phyloP scores from a whole-genome alignment of 495 filamentous ascomycete species.

The Melanomma pulvis-pyrius region DNA sequence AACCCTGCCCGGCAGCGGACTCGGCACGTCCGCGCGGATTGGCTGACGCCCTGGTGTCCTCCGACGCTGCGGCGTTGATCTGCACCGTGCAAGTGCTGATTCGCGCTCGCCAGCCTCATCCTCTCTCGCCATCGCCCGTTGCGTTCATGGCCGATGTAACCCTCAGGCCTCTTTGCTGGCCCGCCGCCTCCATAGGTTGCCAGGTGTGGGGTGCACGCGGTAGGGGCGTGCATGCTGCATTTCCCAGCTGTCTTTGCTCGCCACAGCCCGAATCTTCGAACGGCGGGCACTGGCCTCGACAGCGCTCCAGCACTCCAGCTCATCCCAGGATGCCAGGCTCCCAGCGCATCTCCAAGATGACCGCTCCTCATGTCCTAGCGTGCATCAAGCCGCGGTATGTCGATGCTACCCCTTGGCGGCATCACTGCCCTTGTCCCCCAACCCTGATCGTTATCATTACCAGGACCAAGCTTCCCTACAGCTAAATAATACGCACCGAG shows the following conservation, averaged over 20 bases:
- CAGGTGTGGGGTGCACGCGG: slow-evolving; percentile 30
- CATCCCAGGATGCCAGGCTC: slow-evolving; percentile 1
- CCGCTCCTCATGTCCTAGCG: slow-evolving; percentile 31
- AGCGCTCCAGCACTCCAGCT: slow-evolving; percentile 9
- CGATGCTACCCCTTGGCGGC: slow-evolving; percentile 34
- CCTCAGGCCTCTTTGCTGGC: slow-evolving; percentile 12
- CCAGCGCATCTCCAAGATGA: slow-evolving; percentile 24
- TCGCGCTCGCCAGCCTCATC: slow-evolving; percentile 12
- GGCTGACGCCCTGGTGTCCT: slow-evolving; percentile 26
- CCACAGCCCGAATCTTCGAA: slow-evolving; percentile 30
- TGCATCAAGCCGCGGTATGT: slow-evolving; percentile 31
- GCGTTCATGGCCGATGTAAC: slow-evolving; percentile 33
- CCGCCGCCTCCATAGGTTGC: slow-evolving; percentile 24
- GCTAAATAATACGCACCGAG: slow-evolving; percentile 36
- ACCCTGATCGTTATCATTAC: slow-evolving; percentile 32
- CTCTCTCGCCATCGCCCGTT: slow-evolving; percentile 11
- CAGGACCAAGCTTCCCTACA: slow-evolving; percentile 29
- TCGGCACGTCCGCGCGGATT: slow-evolving; percentile 6
- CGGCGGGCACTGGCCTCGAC: slow-evolving; percentile 18
- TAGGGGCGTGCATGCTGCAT: slow-evolving; percentile 23
- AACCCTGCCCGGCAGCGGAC: slow-evolving; percentile 16
- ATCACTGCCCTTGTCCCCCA: slow-evolving; percentile 11
- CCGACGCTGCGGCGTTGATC: slow-evolving; percentile 14
- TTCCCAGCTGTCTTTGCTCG: slow-evolving; percentile 26
- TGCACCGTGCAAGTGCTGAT: slow-evolving; percentile 11